Evolutionary conservation across 2,329 filamentous ascomycete species (phyloP).

Genomic region (Colletotrichum liriopes): DNA sequence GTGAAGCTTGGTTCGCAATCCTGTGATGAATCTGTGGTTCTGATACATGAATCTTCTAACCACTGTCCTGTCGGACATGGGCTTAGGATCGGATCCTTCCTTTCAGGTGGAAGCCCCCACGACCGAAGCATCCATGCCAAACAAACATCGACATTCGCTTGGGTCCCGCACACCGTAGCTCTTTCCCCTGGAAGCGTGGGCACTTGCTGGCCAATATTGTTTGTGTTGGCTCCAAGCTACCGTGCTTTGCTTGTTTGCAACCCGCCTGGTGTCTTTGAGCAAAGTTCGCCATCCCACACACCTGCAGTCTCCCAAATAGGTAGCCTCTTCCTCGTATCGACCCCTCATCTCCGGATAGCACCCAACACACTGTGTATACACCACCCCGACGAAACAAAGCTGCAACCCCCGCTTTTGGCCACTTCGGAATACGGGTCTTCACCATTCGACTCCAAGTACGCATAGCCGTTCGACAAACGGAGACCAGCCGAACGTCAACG

Average conservation of each 20-base stretch:
- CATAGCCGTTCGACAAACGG: constrained; percentile 56
- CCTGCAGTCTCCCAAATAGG: neutral
- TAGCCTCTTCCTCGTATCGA: constrained; percentile 2
- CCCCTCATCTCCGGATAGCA: constrained; percentile 32
- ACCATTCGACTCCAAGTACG: constrained; percentile 60
- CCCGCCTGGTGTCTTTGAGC: neutral
- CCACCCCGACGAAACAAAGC: constrained; percentile 36
- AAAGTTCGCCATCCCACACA: neutral
- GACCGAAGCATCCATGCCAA: neutral
- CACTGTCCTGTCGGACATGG: neutral
- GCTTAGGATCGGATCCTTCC: neutral
- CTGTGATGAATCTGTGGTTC: no score
- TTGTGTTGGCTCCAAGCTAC: neutral
- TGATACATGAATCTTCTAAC: neutral
- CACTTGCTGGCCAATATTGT: neutral
- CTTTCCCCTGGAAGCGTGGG: neutral
- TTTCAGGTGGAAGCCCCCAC: neutral
- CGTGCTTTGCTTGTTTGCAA: neutral
- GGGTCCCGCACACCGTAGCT: neutral
- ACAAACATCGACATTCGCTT: neutral
- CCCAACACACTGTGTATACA: constrained; percentile 9
- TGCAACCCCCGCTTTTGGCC: constrained; percentile 38
- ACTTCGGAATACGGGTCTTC: constrained; percentile 38
- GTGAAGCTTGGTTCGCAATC: neutral
- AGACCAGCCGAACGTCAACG: constrained; percentile 70